Base-by-base conservation (phyloP, 345 rosid genomes). In the Hypericum perforatum region DNA sequence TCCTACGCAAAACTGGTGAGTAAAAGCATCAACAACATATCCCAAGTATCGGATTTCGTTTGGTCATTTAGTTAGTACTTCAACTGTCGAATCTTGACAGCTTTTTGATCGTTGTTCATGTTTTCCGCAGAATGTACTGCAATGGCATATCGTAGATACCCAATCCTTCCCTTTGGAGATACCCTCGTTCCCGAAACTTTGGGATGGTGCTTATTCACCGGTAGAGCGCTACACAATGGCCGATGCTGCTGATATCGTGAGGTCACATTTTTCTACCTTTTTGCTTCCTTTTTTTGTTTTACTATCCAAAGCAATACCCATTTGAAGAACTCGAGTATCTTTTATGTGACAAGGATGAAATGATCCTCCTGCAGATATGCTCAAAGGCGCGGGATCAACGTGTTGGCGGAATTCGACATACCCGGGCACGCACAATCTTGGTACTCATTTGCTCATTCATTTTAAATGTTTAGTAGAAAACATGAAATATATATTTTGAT, bases 381-480 rank as follows among this genome's bases (percentile, higher is more conserved):
- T 49, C 56, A 52, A 41, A 70, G 65, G 56, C 69, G 72, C 62
- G 94, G 84, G 68, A 56, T 84, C 47, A 67, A 79, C 66, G 80
- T 84, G 16, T 58, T 84, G 68, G 88, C 88, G 52, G 94, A 84
- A 67, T 54, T 81, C 58, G 94, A 84, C 66, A 79, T 84, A 60
- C 94, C 94, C 3, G 94, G 94, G 52, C 94, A 84, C 60, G 82
- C 86, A 48, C 74, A 55, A 49, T 84, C 94, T 56, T 84, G 94
- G 89, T 84, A 73, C n/a, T n/a, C n/a, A n/a, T n/a, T n/a, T n/a
- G n/a, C n/a, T n/a, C n/a, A n/a, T n/a, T n/a, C n/a, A n/a, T n/a
- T n/a, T n/a, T n/a, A n/a, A n/a, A n/a, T n/a, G n/a, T n/a, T n/a
- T n/a, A n/a, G n/a, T n/a, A n/a, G n/a, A n/a, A n/a, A n/a, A n/a